Evolutionary conservation across 2,329 filamentous ascomycete genomes (phyloP).

Genomic region (Colletotrichum theobromicola): DNA sequence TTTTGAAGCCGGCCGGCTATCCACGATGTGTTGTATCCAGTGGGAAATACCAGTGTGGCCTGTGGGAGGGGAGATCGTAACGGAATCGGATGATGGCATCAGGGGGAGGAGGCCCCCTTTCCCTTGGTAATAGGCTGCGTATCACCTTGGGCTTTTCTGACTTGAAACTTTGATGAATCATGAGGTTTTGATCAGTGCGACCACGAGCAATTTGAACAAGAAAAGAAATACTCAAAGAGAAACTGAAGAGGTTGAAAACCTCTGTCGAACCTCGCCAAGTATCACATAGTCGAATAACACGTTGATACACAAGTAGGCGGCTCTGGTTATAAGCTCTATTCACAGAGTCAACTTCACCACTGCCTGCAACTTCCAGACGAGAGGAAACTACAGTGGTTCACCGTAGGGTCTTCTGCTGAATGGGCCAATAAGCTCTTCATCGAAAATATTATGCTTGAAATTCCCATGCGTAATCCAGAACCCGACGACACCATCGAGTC

Average conservation of each 20-base stretch:
- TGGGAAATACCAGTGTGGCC: not conserved
- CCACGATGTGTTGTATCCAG: not conserved
- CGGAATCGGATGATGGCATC: not conserved
- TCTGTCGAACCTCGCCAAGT: fast-evolving
- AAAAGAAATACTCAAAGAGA: no score
- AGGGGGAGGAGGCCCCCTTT: no score
- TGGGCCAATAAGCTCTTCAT: not conserved
- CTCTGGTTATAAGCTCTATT: not conserved
- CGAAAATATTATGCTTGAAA: not conserved
- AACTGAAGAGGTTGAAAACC: not conserved
- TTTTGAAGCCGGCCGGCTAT: not conserved
- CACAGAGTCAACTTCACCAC: not conserved
- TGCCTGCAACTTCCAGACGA: not conserved
- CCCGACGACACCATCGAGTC: not conserved
- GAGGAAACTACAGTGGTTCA: not conserved
- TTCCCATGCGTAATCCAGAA: not conserved
- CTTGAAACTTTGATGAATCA: fast-evolving
- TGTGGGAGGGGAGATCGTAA: not conserved
- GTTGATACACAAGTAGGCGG: not conserved
- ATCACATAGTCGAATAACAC: not conserved
- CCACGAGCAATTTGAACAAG: no score
- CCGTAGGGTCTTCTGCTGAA: not conserved
- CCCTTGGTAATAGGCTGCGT: no score
- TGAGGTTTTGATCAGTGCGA: no score
- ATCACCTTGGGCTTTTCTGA: not conserved